Base-by-base conservation (phyloP, 164 flowering plant genomes). In the Hamamelis virginiana region DNA sequence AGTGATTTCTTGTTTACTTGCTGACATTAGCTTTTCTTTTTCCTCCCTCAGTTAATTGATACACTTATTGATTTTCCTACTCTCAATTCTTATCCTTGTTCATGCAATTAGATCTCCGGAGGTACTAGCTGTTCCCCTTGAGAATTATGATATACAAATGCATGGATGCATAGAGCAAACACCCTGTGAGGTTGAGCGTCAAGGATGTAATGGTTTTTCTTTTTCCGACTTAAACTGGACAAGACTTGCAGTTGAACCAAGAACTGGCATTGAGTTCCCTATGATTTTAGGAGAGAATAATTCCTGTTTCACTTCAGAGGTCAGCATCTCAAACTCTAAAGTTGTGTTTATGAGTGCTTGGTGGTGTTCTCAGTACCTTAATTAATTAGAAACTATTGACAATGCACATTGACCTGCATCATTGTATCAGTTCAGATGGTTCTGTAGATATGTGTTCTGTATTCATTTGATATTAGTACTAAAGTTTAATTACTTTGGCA, bases 231-330 rank as follows among this genome's bases (percentile, higher is more conserved):
- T 90, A 52, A 71, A 76, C 62, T 78, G 85, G 88, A 66, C 68
- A 66, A 75, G 78, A 55, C 81, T 85, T 67, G 77, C 85, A 33
- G 80, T 81, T 67, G 98, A 95, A 78, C 91, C 97, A 26, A 80
- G 67, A 79, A 95, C 98, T 33, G 98, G 98, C 65, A 88, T 95
- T 63, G 86, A 87, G 81, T 92, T 95, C 69, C 98, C 98, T 8
- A 45, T 75, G 64, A 59, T 84, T 28, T 77, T 91, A 80, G 85
- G 78, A 69, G 78, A 74, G 41, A 74, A 72, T 65, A 73, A 67
- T 64, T 78, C 80, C 55, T 69, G 57, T 58, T 72, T 78, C 38
- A 65, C 78, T 63, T 78, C 92, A 65, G 92, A 89, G 98, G 98
- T 94, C 27, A 72, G 26, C 63, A 56, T 41, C 63, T 21, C 4